Conservation (phyloP, 768 basidiomycete genomes). For the Boletus coccyginus region DNA sequence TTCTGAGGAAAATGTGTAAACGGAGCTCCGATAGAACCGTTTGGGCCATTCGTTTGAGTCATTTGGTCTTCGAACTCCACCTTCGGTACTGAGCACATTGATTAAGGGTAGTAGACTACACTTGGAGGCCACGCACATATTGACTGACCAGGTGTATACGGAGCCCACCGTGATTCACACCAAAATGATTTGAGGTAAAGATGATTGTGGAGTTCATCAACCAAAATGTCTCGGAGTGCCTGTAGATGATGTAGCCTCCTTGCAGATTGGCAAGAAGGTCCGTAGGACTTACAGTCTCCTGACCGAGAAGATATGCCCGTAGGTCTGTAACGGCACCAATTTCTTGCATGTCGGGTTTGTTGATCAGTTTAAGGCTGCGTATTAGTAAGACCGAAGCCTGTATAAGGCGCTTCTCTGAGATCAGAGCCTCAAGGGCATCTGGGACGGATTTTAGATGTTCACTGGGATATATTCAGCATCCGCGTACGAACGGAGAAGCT, state of each 20-base stretch:
- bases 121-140: slow-evolving; percentile 49
- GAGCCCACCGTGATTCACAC: slow-evolving; percentile 89
- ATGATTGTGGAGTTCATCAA: slow-evolving; percentile 95
- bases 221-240: slow-evolving; percentile 88
- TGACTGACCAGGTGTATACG: slow-evolving; percentile 79
- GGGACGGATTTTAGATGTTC: slow-evolving; percentile 90
- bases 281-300: slow-evolving; percentile 70
- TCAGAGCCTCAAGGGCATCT: slow-evolving; percentile 88
- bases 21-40: slow-evolving; percentile 23
- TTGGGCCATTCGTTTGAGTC: slow-evolving; percentile 20
- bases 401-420: slow-evolving; percentile 91
- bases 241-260: slow-evolving; percentile 32
- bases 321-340: slow-evolving; percentile 94
- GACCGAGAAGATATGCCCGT: slow-evolving; percentile 75
- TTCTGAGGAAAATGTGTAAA: slow-evolving; percentile 39
- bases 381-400: slow-evolving; percentile 87
- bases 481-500: slow-evolving; percentile 1
- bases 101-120: slow-evolving; percentile 8
- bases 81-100: slow-evolving; percentile 49
- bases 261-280: background rate
- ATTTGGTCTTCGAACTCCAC: slow-evolving; percentile 61
- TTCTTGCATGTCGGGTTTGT: slow-evolving; percentile 89
- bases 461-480: slow-evolving; percentile 40
- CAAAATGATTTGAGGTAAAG: slow-evolving; percentile 97
- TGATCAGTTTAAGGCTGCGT: slow-evolving; percentile 84